Base-by-base conservation (phyloP, 2,329 filamentous ascomycete genomes). In the Monilinia aucupariae region DNA sequence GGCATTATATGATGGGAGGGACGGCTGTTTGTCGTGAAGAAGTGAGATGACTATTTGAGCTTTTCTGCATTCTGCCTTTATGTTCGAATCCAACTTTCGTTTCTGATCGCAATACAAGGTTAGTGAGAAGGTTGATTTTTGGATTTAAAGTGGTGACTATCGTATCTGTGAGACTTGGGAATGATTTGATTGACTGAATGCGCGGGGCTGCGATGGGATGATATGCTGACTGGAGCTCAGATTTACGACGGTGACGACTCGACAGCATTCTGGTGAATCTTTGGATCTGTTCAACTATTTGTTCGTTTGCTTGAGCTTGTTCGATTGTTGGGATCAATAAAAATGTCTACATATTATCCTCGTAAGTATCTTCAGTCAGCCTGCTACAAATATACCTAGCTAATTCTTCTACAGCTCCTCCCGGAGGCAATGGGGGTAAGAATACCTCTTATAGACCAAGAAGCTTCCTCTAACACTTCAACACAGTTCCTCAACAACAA, bases 331-430 rank as follows among this genome's bases (percentile, higher is more conserved):
- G 20, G 6, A n/a, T 47, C 41, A 34, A 12, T 62, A 59, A 66
- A 51, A 43, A 73, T 73, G 70, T 72, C 71, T 32, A 65, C 66
- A 39, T 73, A 72, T 53, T 74, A 74, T 69, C 73, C 73, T 70
- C 73, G 73, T 75, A 65, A 67, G 73, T 71, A 37, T 45, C n/a
- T 39, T 8, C 12, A 8, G 13, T 37, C 41, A 37, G 10, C 52
- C 64, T 65, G 59, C 51, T 48, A 32, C 51, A 32, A n/a, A 39
- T 30, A 49, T 32, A n/a, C 34, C 45, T 34, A 64, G 58, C 66
- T 73, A 66, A 71, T 54, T 61, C 49, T 59, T 22, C 25, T 30
- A 54, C 48, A 74, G 72, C 72, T 69, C 70, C 72, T 64, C 71
- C 71, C 37, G 68, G 67, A 37, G 68, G 67, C 25, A 69, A 68